phyloP scores from a whole-genome alignment of 306 rosid species.

The Prosopis cineraria region DNA sequence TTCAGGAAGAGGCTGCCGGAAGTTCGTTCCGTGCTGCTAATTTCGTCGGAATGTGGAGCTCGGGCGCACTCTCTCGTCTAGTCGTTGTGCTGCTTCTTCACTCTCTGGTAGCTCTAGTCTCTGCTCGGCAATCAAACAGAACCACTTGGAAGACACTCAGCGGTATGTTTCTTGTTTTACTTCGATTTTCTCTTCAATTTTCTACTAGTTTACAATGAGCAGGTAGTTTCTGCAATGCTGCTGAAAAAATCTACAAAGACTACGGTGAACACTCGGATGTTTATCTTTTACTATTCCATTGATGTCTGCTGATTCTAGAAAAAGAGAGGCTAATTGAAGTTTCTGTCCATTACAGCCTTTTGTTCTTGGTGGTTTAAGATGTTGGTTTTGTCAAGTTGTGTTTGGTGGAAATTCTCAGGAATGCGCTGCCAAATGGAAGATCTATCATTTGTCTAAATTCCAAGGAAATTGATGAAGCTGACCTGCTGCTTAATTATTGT shows the following conservation, averaged over 20 bases:
- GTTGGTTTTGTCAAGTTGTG: neutral
- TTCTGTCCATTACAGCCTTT: neutral
- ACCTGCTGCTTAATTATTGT: neutral
- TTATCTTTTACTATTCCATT: neutral
- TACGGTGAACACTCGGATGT: neutral
- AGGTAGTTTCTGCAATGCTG: neutral
- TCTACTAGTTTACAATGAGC: neutral
- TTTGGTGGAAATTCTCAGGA: neutral
- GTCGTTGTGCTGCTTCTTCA: constrained; percentile 46
- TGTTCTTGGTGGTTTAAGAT: neutral
- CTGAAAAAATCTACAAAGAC: neutral
- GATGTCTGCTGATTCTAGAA: neutral
- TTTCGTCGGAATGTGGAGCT: constrained; percentile 49
- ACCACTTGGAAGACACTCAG: constrained; percentile 62
- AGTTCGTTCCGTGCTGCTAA: neutral
- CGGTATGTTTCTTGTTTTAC: constrained; percentile 44
- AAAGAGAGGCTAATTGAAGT: neutral
- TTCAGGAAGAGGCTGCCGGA: constrained; percentile 1
- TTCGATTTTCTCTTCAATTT: neutral
- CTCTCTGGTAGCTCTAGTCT: constrained; percentile 47
- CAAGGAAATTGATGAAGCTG: neutral
- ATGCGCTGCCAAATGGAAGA: neutral
- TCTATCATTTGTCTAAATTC: constrained; percentile 6
- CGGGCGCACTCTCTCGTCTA: constrained; percentile 35
- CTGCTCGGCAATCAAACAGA: constrained; percentile 71